Evolutionary conservation across 179 eudicot species (phyloP).

Genomic region (Carnegiea gigantea): DNA sequence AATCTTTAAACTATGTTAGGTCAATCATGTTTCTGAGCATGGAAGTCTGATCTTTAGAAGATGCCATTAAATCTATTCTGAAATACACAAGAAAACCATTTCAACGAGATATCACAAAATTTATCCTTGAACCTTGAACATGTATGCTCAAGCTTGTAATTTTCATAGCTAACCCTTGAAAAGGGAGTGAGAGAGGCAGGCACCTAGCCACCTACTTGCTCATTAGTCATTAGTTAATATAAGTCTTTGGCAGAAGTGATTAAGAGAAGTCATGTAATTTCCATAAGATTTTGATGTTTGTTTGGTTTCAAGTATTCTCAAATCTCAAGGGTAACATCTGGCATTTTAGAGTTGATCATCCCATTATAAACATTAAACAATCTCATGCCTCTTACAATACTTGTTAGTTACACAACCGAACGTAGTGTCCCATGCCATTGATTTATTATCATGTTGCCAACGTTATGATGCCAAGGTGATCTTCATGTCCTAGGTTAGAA

Average conservation of each 20-base stretch:
- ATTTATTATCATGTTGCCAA: neutral
- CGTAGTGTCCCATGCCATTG: neutral
- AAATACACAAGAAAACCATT: no score
- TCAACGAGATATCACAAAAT: no score
- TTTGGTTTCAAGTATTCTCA: neutral
- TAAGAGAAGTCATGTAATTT: neutral
- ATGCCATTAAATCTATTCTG: no score
- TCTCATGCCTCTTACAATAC: neutral
- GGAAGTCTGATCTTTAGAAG: no score
- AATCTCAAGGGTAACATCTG: neutral
- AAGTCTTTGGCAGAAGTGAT: neutral
- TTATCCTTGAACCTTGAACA: neutral
- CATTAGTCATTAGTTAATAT: no score
- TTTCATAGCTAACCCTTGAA: neutral
- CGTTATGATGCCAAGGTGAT: neutral
- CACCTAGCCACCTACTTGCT: neutral
- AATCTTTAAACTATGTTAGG: neutral
- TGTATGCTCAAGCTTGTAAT: neutral
- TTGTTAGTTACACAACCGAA: no score
- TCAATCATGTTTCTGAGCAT: neutral
- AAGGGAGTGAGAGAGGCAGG: neutral
- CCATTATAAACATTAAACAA: neutral
- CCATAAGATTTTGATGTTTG: neutral
- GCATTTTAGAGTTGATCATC: neutral
- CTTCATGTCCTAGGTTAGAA: neutral